phyloP scores from a whole-genome alignment of 2,329 filamentous ascomycete species.

The Cyphellophora attinorum region DNA sequence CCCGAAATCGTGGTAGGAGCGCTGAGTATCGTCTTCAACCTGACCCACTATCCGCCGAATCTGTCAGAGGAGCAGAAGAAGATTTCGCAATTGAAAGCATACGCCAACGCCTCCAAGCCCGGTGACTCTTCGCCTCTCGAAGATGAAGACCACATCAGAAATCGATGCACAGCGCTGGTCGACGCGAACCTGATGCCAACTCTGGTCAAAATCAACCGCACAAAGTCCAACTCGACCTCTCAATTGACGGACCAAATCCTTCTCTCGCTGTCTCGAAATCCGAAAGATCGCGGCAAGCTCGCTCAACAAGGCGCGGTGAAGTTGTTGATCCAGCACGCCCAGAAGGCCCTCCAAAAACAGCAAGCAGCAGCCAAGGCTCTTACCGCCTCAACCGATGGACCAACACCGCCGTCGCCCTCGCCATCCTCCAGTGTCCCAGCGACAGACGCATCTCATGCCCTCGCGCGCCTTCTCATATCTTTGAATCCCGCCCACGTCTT shows the following conservation, averaged over 20 bases:
- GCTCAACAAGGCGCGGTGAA: conserved; percentile 92
- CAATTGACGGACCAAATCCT: conserved; percentile 68
- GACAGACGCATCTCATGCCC: conserved; percentile 60
- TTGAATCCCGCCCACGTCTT: conserved; percentile 80
- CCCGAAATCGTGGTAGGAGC: conserved; percentile 74
- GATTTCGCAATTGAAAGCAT: conserved; percentile 84
- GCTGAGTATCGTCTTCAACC: conserved; percentile 74
- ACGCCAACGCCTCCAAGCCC: conserved; percentile 74
- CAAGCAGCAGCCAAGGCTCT: conserved; percentile 1
- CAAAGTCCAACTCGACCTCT: conserved; percentile 58
- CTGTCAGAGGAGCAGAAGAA: conserved; percentile 86
- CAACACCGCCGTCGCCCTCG: conserved; percentile 18
- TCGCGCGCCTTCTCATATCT: conserved; percentile 78
- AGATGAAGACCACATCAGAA: conserved; percentile 63
- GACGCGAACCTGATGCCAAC: conserved; percentile 68
- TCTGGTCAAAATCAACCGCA: conserved; percentile 66
- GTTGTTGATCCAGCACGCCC: conserved; percentile 63
- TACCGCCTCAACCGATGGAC: conserved; percentile 14
- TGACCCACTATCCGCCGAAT: conserved; percentile 69
- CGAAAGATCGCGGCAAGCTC: conserved; percentile 64
- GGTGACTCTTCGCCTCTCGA: conserved; percentile 57
- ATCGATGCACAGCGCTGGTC: conserved; percentile 68
- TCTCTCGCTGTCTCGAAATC: conserved; percentile 64
- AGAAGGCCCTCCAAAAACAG: conserved; percentile 13
- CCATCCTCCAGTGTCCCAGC: conserved; percentile 22